Conservation (phyloP, 164 flowering plant species). For the Tinospora cordifolia region DNA sequence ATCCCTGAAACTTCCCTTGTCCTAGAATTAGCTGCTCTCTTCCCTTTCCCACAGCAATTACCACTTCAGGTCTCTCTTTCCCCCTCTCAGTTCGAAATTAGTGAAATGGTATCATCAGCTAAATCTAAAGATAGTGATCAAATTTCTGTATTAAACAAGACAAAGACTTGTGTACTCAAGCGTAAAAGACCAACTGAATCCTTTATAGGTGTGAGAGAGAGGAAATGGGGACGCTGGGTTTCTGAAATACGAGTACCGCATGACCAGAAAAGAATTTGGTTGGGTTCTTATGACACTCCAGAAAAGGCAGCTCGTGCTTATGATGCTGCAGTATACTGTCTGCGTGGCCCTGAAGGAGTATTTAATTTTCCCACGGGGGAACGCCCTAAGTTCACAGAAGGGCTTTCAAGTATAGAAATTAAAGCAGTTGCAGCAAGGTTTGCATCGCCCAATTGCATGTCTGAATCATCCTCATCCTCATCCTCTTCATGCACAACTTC, state of each 20-base stretch:
- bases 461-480: not conserved
- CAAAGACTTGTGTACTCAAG: not conserved
- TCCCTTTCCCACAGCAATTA: not conserved
- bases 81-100: slow-evolving; percentile 2
- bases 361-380: slow-evolving; percentile 25
- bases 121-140: not conserved
- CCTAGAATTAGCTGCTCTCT: not conserved
- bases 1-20: not conserved
- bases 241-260: slow-evolving; percentile 37
- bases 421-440: slow-evolving; percentile 12
- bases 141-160: not conserved
- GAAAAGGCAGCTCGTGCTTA: slow-evolving; percentile 44
- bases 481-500: not conserved
- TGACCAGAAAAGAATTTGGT: slow-evolving; percentile 33
- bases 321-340: slow-evolving; percentile 35
- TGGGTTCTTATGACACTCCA: slow-evolving; percentile 38
- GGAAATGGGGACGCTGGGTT: slow-evolving; percentile 42
- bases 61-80: not conserved
- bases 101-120: not conserved
- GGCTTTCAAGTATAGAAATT: slow-evolving; percentile 6
- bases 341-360: slow-evolving; percentile 20
- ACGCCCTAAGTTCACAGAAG: slow-evolving; percentile 17
- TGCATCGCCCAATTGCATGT: slow-evolving; percentile 1
- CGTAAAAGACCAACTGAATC: not conserved
- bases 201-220: slow-evolving; percentile 31